Conservation (phyloP, 2,329 filamentous ascomycete species). For the Epichloe sibirici region DNA sequence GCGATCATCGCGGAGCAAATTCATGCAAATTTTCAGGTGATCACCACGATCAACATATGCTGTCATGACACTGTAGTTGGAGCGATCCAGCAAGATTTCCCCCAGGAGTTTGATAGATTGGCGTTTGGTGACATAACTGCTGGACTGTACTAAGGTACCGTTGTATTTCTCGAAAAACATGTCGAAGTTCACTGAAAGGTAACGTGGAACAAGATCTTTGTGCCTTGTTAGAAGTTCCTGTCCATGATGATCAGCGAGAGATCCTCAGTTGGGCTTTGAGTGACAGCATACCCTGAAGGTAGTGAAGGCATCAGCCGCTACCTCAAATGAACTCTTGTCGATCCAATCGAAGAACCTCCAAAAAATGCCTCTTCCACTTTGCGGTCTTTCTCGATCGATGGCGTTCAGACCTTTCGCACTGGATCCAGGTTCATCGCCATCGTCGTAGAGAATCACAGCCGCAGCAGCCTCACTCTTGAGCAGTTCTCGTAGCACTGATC, state of each 20-base stretch:
- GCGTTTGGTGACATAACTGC: conserved; percentile 93
- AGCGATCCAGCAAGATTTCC: conserved; percentile 84
- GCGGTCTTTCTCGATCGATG: conserved; percentile 63
- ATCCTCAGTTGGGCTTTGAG: neutral
- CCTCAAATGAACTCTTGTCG: conserved; percentile 90
- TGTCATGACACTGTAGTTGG: conserved; percentile 98
- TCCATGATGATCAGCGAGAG: neutral
- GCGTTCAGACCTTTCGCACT: conserved; percentile 63
- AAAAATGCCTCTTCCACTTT: conserved; percentile 82
- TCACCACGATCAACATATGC: conserved; percentile 90
- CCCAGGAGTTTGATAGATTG: conserved; percentile 93
- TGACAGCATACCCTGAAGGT: conserved; percentile 66
- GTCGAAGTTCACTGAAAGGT: conserved; percentile 81
- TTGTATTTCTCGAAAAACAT: conserved; percentile 91
- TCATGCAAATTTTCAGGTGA: conserved; percentile 98
- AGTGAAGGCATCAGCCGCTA: conserved; percentile 93
- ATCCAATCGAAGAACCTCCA: conserved; percentile 98
- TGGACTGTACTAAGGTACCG: conserved; percentile 72
- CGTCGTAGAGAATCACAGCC: conserved; percentile 85
- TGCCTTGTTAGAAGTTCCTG: conserved; percentile 91
- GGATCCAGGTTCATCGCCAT: conserved; percentile 59
- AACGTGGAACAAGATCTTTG: conserved; percentile 80
- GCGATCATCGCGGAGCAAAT: conserved; percentile 82
- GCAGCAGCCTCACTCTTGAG: conserved; percentile 83
- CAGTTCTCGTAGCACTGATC: conserved; percentile 78